A percentile compares a stretch with the other conserved stretches of the same genome.
These are phyloP conservation scores for Trypanosoma lewisi DNA, from an alignment of 208 protist genomes.

Conservation along the genomic window DNA sequence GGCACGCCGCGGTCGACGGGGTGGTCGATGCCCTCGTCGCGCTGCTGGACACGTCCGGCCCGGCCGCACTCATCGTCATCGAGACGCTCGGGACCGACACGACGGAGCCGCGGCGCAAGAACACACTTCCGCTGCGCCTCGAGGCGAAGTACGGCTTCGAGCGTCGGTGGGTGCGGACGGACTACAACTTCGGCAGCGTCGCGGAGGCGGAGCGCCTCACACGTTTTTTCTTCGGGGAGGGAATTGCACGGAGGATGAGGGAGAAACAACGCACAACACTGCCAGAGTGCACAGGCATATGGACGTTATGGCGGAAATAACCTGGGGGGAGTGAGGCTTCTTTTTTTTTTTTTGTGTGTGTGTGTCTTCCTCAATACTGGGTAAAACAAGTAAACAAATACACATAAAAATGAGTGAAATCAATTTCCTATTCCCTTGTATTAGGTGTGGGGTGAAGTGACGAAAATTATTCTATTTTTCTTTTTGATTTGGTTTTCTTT, in stretches of 20 bases:
- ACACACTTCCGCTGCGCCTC: constrained; percentile 57
- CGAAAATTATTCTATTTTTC: no score
- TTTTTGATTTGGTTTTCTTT: no score
- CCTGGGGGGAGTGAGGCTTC: background rate
- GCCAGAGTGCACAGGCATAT: constrained; percentile 84
- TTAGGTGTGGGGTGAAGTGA: no score
- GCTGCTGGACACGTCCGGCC: background rate
- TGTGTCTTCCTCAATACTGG: background rate
- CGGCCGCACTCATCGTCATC: constrained; percentile 63
- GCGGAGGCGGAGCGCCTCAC: constrained; percentile 56
- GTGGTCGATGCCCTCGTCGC: constrained; percentile 42
- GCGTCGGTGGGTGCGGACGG: constrained; percentile 69
- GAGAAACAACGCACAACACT: constrained; percentile 23
- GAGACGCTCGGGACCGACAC: constrained; percentile 76
- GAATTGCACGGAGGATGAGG: constrained; percentile 25
- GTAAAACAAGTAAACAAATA: no score
- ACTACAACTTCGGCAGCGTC: constrained; percentile 64
- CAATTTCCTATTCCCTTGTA: no score
- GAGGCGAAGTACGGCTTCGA: constrained; percentile 58
- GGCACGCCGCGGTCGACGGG: constrained; percentile 57
- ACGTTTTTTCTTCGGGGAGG: constrained; percentile 82
- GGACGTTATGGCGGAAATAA: constrained; percentile 48
- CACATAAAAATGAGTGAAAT: no score
- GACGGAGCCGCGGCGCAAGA: constrained; percentile 56
- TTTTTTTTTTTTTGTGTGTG: background rate